Percentiles rank a stretch among this genome's conserved stretches.
These are phyloP conservation scores for Sporothrix protearum DNA, from an alignment of 2,329 filamentous ascomycete species.

Conservation along the genomic window DNA sequence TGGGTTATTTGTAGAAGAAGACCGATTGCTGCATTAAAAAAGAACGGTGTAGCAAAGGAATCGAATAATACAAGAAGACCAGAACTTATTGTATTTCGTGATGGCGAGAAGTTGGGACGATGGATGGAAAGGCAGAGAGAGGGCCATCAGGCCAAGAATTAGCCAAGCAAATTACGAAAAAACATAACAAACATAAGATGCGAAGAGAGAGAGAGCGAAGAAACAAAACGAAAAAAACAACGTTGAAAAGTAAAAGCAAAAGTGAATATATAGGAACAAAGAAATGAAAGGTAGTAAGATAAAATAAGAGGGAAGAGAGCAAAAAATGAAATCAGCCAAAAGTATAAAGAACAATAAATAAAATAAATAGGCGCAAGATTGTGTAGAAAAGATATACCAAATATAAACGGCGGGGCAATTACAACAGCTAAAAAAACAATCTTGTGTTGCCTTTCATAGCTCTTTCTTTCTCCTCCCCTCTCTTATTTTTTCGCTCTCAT, in stretches of 20 bases:
- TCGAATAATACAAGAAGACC: no score
- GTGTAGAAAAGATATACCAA: slow-evolving; percentile 22
- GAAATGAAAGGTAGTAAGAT: slow-evolving; percentile 1
- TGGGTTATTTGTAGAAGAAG: no score
- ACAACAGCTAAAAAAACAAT: slow-evolving; percentile 39
- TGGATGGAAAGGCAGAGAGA: background rate
- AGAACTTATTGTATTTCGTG: no score
- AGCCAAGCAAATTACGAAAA: background rate
- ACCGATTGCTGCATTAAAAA: no score
- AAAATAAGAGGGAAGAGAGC: background rate
- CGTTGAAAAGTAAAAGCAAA: background rate
- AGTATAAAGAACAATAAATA: background rate
- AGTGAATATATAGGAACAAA: slow-evolving; percentile 7
- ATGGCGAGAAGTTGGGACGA: background rate
- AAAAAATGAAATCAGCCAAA: slow-evolving; percentile 30
- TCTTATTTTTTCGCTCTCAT: background rate
- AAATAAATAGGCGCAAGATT: background rate
- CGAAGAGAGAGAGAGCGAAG: background rate
- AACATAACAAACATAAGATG: background rate
- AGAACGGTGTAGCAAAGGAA: no score
- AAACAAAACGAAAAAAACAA: background rate
- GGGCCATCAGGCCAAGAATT: background rate
- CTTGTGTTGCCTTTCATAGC: slow-evolving; percentile 33
- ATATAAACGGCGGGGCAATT: slow-evolving; percentile 34
- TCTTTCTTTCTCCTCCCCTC: background rate